Conservation (phyloP, 2,329 filamentous ascomycete genomes). For the Bretziella fagacearum region DNA sequence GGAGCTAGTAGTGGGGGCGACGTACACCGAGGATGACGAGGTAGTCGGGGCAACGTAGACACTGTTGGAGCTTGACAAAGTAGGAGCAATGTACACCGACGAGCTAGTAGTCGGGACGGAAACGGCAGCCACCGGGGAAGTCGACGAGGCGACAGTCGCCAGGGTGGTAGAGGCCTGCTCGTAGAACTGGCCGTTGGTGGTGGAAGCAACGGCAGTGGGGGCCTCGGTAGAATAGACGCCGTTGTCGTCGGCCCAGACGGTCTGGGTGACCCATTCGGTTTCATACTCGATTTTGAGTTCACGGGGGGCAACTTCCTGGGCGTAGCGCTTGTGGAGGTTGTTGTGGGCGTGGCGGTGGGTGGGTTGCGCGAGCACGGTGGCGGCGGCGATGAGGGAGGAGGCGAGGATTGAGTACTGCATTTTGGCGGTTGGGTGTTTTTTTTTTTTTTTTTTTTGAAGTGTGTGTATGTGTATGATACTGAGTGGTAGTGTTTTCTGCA, state of each 20-base stretch:
- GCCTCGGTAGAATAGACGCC: slow-evolving; percentile 9
- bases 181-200: slow-evolving; percentile 21
- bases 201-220: slow-evolving; percentile 15
- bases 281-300: slow-evolving; percentile 21
- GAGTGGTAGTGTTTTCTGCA: slow-evolving; percentile 1
- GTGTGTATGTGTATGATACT: slow-evolving; percentile 8
- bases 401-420: slow-evolving; percentile 31
- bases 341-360: slow-evolving; percentile 26
- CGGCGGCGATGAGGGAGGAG: slow-evolving; percentile 25
- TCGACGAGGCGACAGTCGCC: slow-evolving; percentile 7
- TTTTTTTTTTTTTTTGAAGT: slow-evolving; percentile 16
- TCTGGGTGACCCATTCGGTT: slow-evolving; percentile 28
- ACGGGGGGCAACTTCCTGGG: neutral
- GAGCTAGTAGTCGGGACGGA: slow-evolving; percentile 18
- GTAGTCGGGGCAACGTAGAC: slow-evolving; percentile 10
- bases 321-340: slow-evolving; percentile 20
- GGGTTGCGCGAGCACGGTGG: slow-evolving; percentile 34
- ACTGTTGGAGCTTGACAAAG: slow-evolving; percentile 17
- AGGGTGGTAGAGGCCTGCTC: slow-evolving; percentile 17
- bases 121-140: slow-evolving; percentile 17
- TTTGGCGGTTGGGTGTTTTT: slow-evolving; percentile 16
- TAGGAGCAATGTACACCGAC: slow-evolving; percentile 15
- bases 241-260: slow-evolving; percentile 27
- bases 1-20: slow-evolving; percentile 16
- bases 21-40: slow-evolving; percentile 18